These are phyloP conservation scores for Potentilla sterilis DNA, from an alignment of 306 rosid species.

Conservation along the genomic window DNA sequence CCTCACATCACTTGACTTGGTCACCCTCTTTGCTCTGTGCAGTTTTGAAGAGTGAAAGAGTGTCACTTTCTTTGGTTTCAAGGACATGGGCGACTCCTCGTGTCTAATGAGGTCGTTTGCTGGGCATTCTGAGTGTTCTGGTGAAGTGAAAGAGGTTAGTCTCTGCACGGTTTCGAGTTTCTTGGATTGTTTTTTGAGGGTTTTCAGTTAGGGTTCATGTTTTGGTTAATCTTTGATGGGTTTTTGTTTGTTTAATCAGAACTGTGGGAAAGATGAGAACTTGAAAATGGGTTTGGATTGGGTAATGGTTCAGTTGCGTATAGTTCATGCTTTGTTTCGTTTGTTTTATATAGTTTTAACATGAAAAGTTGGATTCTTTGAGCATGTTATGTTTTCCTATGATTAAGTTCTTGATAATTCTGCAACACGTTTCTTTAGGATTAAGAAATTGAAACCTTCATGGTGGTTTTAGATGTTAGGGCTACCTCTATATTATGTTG, in stretches of 20 bases:
- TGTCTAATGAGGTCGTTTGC: constrained; percentile 64
- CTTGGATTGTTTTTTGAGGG: constrained; percentile 8
- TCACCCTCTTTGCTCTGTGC: not conserved
- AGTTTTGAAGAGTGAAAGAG: not conserved
- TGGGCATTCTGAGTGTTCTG: constrained; percentile 43
- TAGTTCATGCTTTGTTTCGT: constrained; percentile 7
- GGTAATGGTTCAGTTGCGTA: not conserved
- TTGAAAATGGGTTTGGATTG: constrained; percentile 8
- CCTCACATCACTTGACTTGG: not conserved
- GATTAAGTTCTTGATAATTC: constrained; percentile 17
- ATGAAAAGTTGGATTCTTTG: not conserved
- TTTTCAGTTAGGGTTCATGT: constrained; percentile 6
- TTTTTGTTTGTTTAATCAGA: constrained; percentile 34
- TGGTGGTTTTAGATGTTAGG: constrained; percentile 33
- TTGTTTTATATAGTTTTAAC: not conserved
- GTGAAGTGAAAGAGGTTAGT: constrained; percentile 51
- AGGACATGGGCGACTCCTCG: constrained; percentile 55
- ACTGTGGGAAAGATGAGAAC: constrained; percentile 10
- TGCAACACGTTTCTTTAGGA: constrained; percentile 23
- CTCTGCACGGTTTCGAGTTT: not conserved
- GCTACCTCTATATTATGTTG: constrained; percentile 7
- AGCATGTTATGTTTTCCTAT: not conserved
- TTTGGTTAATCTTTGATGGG: constrained; percentile 15
- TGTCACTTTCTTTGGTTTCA: not conserved
- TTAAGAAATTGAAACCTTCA: constrained; percentile 13